Conservation (phyloP, 805 yeast species). For the Nakazawaea ernobii region DNA sequence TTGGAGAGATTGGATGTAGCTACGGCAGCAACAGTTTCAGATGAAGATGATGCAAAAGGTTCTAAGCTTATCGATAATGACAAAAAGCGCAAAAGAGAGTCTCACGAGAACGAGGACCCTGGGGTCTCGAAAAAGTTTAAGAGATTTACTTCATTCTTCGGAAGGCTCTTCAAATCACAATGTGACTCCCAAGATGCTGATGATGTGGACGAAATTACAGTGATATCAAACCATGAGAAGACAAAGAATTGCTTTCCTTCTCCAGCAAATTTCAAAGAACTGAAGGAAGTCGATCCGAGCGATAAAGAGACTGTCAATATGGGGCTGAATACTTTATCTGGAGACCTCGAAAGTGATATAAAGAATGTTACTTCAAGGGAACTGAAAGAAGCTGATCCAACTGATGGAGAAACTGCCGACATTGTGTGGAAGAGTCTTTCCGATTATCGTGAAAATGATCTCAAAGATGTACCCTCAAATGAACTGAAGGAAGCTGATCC, state of each 20-base stretch:
- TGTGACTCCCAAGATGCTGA: neutral
- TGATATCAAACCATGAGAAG: neutral
- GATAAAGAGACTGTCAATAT: no score
- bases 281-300: no score
- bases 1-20: no score
- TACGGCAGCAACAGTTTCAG: no score
- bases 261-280: neutral
- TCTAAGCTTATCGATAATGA: no score
- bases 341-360: neutral
- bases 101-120: neutral
- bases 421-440: neutral
- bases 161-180: neutral
- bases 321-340: no score
- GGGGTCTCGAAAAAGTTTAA: neutral
- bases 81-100: neutral
- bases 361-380: neutral
- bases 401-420: neutral
- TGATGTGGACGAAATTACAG: conserved; percentile 2
- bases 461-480: no score
- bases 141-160: neutral
- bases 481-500: no score
- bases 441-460: neutral
- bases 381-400: neutral
- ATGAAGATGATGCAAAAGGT: no score
- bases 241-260: neutral